Percentiles rank a stretch among this genome's conserved stretches.
phyloP scores from a whole-genome alignment of 176 grass and related monocot genomes.

The Zoysia japonica region DNA sequence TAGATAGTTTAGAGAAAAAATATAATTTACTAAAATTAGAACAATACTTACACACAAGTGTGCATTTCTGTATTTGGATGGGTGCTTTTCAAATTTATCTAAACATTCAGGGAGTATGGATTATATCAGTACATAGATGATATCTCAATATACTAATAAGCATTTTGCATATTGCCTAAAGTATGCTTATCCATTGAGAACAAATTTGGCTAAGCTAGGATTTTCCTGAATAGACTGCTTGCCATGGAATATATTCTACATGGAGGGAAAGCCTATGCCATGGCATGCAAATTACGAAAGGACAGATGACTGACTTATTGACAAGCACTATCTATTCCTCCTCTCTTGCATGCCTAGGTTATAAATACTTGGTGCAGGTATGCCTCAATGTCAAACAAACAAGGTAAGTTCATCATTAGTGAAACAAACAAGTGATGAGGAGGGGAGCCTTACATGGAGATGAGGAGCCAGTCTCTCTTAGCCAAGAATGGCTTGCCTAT shows the following conservation, averaged over 20 bases:
- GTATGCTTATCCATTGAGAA: slow-evolving; percentile 16
- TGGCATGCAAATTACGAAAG: not conserved
- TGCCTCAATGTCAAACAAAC: slow-evolving; percentile 14
- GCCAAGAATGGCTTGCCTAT: slow-evolving; percentile 77
- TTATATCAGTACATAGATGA: not conserved
- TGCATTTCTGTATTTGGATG: not conserved
- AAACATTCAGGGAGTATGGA: not conserved
- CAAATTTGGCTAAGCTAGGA: slow-evolving; percentile 33
- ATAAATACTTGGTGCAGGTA: slow-evolving; percentile 36
- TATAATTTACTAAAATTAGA: not conserved
- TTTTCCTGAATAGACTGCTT: slow-evolving; percentile 28
- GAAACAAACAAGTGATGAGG: slow-evolving; percentile 9
- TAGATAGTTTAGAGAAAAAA: not conserved
- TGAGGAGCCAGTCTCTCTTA: slow-evolving; percentile 41
- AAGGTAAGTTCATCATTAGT: slow-evolving; percentile 9
- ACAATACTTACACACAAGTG: not conserved
- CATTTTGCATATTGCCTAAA: not conserved
- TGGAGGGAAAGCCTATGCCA: not conserved
- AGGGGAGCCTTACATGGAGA: slow-evolving; percentile 60
- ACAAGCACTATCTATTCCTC: slow-evolving; percentile 20
- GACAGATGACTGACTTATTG: not conserved
- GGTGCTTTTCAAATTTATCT: not conserved
- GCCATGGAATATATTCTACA: slow-evolving; percentile 47
- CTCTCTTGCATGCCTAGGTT: not conserved
- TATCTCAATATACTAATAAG: not conserved